Evolutionary conservation across 345 rosid genomes (phyloP), one percentile per base, ranked within the genome.

Genomic region (Euphorbia peplus): DNA sequence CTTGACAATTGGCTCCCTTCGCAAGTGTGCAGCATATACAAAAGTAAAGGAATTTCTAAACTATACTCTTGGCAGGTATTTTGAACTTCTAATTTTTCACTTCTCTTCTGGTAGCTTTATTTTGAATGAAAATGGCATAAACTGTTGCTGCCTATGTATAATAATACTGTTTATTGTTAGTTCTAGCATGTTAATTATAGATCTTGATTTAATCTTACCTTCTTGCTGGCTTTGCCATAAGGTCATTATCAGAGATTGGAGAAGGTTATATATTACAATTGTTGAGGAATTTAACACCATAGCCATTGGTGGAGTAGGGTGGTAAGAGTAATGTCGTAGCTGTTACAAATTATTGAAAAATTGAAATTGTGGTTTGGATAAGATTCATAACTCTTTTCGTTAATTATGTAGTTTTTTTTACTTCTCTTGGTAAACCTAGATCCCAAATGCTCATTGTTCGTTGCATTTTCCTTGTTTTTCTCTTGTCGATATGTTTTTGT

Each of bases 11-110:
- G 97, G 98, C 98, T 93, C 83, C 97, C 97, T 72, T 64, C 77
- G 63, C 91, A 88, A 71, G 81, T 91, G 73, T 89, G 96, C 83
- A 75, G 68, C 74, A 75, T 81, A 66, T 93, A 91, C 81, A 83
- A 78, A 72, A 91, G 78, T 80, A 93, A 66, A 83, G 97, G 97
- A 78, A 89, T 93, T 65, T 84, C 83, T 57, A 85, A 88, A 83
- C 81, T 93, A 37, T 89, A 93, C 79, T 85, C 88, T 54, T 93
- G 98, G 98, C 97, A 93, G 98, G 98, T 93, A 76, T 16, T 32
- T 51, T n/a, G 32, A 32, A 56, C 35, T 66, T 57, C 37, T 19
- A 35, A 39, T 26, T 32, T 52, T 6, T 11, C 57, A 52, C 11
- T 42, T 26, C 2, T 12, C 7, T 10, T 30, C 11, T 10, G 5